Conservation (phyloP, 768 basidiomycete species). For the Roridomyces roridus region DNA sequence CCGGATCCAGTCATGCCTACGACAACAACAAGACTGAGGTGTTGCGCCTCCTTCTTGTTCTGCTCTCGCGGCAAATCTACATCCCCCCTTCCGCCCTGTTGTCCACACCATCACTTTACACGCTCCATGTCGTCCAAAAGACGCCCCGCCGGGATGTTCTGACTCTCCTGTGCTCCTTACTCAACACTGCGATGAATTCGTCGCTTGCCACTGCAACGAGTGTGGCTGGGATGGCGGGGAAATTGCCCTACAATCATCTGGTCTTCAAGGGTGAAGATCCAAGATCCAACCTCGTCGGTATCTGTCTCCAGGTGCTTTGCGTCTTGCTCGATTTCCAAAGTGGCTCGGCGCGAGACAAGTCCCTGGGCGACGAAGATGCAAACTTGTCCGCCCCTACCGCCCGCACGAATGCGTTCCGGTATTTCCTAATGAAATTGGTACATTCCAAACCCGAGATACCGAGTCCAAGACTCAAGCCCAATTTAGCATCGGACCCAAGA, state of each 20-base stretch:
- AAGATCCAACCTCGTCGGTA: constrained; percentile 71
- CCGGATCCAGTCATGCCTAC: constrained; percentile 63
- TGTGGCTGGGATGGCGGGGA: constrained; percentile 75
- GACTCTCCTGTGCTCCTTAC: constrained; percentile 88
- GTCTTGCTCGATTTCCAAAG: constrained; percentile 83
- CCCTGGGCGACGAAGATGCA: constrained; percentile 47
- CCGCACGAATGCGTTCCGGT: constrained; percentile 87
- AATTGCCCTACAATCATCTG: constrained; percentile 88
- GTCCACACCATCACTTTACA: constrained; percentile 76
- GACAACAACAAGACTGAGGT: constrained; percentile 90
- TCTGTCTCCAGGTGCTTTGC: constrained; percentile 79
- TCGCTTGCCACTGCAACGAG: constrained; percentile 54
- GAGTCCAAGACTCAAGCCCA: constrained; percentile 13
- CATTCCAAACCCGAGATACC: constrained; percentile 4
- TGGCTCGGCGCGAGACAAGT: constrained; percentile 66
- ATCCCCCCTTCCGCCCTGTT: constrained; percentile 72
- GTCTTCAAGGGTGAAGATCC: constrained; percentile 91
- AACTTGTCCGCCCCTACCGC: constrained; percentile 57
- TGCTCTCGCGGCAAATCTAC: constrained; percentile 93
- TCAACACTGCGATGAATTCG: constrained; percentile 89
- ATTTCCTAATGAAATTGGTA: constrained; percentile 90
- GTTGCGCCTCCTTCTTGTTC: constrained; percentile 83
- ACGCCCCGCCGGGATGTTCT: constrained; percentile 83
- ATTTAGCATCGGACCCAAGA: constrained; percentile 87
- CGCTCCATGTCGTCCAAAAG: constrained; percentile 79